phyloP scores from a whole-genome alignment of 768 basidiomycete species.

The Boletus reticuloceps region DNA sequence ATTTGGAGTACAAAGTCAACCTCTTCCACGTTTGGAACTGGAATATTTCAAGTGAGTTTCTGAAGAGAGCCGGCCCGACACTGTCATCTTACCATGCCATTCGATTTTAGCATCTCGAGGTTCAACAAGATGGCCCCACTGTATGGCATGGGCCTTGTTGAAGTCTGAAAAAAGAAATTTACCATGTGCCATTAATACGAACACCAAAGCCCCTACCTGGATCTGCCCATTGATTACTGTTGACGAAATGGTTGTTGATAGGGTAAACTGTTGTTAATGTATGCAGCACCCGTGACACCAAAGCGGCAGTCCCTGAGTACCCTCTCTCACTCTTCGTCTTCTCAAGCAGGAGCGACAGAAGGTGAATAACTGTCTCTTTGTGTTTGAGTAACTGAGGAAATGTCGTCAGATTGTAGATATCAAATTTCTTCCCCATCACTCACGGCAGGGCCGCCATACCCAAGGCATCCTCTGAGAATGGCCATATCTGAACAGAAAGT shows the following conservation, averaged over 20 bases:
- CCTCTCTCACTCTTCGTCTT: constrained; percentile 88
- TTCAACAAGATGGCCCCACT: constrained; percentile 83
- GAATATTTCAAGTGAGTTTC: constrained; percentile 30
- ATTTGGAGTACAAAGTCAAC: constrained; percentile 79
- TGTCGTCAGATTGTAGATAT: background rate
- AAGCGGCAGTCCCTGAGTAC: constrained; percentile 73
- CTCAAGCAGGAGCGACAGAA: constrained; percentile 67
- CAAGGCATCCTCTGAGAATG: constrained; percentile 79
- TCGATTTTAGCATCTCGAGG: constrained; percentile 77
- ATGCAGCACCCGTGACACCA: constrained; percentile 73
- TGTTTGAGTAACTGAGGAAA: constrained; percentile 63
- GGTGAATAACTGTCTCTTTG: constrained; percentile 57
- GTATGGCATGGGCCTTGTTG: constrained; percentile 55
- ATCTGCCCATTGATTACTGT: constrained; percentile 75
- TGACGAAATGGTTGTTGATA: constrained; percentile 75
- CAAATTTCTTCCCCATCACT: constrained; percentile 20
- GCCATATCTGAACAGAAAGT: constrained; percentile 55
- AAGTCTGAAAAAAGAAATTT: constrained; percentile 45
- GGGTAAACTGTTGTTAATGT: constrained; percentile 78
- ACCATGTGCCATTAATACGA: constrained; percentile 5
- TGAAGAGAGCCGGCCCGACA: background rate
- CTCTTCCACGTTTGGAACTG: constrained; percentile 50
- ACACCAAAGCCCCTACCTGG: constrained; percentile 48
- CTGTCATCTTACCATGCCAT: constrained; percentile 68
- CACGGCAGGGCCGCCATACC: constrained; percentile 65